Evolutionary conservation across 2,329 filamentous ascomycete genomes (phyloP), one percentile per base, ranked within the genome.

Genomic region (Nectriaceae sp.): DNA sequence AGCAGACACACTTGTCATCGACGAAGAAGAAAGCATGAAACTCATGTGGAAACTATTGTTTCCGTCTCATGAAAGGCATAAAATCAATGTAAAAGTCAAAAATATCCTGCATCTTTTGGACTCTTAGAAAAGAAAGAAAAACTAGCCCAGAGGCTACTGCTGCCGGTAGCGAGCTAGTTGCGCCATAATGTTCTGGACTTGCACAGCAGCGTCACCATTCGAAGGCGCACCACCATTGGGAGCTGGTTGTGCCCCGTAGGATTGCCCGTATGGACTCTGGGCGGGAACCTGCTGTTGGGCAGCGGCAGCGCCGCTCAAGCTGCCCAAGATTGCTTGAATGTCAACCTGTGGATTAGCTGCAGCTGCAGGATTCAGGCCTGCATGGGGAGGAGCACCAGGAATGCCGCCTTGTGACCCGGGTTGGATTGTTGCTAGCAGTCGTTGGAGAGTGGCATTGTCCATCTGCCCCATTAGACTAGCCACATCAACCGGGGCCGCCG

Each of bases 111-210:
- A n/a, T n/a, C n/a, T n/a, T n/a, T n/a, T n/a, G n/a, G n/a, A n/a
- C n/a, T n/a, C n/a, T n/a, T n/a, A n/a, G n/a, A n/a, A n/a, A n/a
- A n/a, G n/a, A n/a, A n/a, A n/a, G n/a, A n/a, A n/a, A n/a, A n/a
- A n/a, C n/a, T n/a, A n/a, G n/a, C n/a, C n/a, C n/a, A n/a, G n/a
- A n/a, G n/a, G 6, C 18, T 11, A 35, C 44, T 50, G 83, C 63
- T 84, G 79, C 54, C 84, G 77, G 61, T 82, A 87, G 57, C 80
- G 82, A 40, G 85, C 81, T 50, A 90, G 71, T 60, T 89, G 84
- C 13, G 85, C 84, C 80, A 91, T 87, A 43, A 91, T 89, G 59
- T 88, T 87, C 64, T 87, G 81, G 58, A 90, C 77, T 44, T 83
- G 76, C 8, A 75, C 72, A 11, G 73, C 67, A 46, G 64, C 55